Conservation (phyloP, 2,329 filamentous ascomycete genomes). For the Cladorrhinum sp. region DNA sequence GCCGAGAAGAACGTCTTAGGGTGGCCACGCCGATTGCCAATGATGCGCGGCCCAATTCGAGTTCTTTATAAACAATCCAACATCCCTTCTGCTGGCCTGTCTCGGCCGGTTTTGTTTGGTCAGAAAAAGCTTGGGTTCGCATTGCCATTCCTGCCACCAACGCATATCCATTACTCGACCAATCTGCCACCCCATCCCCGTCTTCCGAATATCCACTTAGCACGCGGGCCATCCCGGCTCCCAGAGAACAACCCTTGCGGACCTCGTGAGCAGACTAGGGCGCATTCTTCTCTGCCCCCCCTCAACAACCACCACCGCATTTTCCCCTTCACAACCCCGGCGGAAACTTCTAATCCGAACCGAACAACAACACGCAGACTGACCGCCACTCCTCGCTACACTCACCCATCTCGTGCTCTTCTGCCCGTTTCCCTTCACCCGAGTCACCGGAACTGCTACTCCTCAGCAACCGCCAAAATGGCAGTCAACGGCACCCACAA, state of each 20-base stretch:
- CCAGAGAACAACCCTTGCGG: slow-evolving; percentile 2
- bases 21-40: background rate
- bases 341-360: too few relatives aligned
- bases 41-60: slow-evolving; percentile 3
- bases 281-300: slow-evolving; percentile 12
- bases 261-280: slow-evolving; percentile 11
- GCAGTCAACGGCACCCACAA: slow-evolving; percentile 41
- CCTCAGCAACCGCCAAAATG: slow-evolving; percentile 25
- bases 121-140: background rate
- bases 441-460: too few relatives aligned
- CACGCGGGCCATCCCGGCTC: slow-evolving; percentile 16
- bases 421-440: too few relatives aligned
- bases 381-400: background rate
- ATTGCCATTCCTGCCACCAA: too few relatives aligned
- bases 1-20: background rate
- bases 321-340: slow-evolving; percentile 1
- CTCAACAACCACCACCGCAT: background rate
- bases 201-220: slow-evolving; percentile 21
- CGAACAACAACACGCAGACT: background rate
- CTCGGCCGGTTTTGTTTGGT: slow-evolving; percentile 1
- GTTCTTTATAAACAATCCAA: slow-evolving; percentile 13
- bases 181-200: slow-evolving; percentile 19
- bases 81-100: slow-evolving; percentile 9
- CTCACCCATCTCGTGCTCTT: background rate
- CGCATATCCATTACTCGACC: slow-evolving; percentile 17